Evolutionary conservation across 2,329 filamentous ascomycete species (phyloP), one percentile per base, ranked within the genome.

Genomic region (Metarhizium brunneum): DNA sequence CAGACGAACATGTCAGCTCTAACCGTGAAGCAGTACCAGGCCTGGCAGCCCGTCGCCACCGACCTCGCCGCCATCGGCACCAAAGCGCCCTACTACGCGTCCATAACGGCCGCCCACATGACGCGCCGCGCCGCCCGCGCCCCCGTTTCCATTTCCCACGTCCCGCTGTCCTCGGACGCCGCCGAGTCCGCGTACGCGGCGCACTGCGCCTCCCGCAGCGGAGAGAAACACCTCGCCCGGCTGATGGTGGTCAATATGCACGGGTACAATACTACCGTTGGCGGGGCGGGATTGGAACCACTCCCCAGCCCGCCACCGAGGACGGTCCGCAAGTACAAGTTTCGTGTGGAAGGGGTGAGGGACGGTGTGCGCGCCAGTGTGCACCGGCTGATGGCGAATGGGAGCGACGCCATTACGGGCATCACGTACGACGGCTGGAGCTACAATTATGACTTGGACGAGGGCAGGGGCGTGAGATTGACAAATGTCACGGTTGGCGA

Each of bases 1-100:
- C 6, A 25, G 1, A 25, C 25, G 25, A 25, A 4, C 25, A 4
- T 4, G 25, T 4, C 25, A 25, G 6, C 8, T 47, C 52, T 54
- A 38, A 47, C 8, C 25, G 25, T 2, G 10, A 40, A 14, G n/a
- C 29, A 71, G 61, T 86, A 86, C 64, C 73, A 73, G 57, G 70
- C 74, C 50, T 86, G 83, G 83, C 83, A 86, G 62, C 82, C 83
- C 0, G 61, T 84, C 48, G 45, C 49, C 38, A 84, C 81, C 0
- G 64, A 70, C 51, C 71, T 72, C 14, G 76, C 76, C 0, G 69
- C 70, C 7, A 71, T 74, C 2, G 83, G 81, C 14, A 86, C 82
- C 20, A 85, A 84, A 63, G 70, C 83, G 0, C 82, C 83, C 0
- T 87, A 85, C 65, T 86, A 87, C 61, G 83, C 81, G 16, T 82